Percentiles rank a stretch among this genome's conserved stretches.
Conservation (phyloP, 108 stramenopile species). For the Nitzschia palea region DNA sequence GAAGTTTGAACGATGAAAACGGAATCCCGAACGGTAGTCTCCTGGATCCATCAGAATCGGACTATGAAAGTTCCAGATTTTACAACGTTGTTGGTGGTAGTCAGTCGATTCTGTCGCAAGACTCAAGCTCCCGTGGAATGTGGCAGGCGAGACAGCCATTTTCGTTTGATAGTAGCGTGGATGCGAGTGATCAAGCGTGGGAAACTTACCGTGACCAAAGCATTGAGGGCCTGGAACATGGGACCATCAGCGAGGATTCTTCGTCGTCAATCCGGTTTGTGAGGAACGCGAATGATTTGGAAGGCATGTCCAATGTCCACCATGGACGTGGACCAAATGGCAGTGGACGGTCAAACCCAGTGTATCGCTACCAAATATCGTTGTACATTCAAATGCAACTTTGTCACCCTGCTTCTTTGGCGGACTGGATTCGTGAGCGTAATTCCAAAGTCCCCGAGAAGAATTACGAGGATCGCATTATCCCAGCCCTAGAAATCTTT, state of each 20-base stretch:
- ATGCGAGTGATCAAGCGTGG: background rate
- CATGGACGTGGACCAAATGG: background rate
- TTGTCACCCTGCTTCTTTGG: conserved; percentile 78
- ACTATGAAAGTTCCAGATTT: background rate
- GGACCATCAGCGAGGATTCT: conserved; percentile 11
- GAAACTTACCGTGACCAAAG: conserved; percentile 7
- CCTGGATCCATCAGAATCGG: background rate
- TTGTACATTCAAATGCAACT: conserved; percentile 95
- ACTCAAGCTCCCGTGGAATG: background rate
- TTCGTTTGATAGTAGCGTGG: conserved; percentile 20
- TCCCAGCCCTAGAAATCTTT: conserved; percentile 57
- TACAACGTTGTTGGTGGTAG: background rate
- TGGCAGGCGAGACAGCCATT: conserved; percentile 9
- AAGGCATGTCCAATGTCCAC: background rate
- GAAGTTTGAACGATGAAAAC: background rate
- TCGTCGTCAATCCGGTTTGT: background rate
- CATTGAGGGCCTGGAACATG: background rate
- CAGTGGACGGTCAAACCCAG: conserved; percentile 1
- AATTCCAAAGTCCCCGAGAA: conserved; percentile 48
- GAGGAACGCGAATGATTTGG: background rate
- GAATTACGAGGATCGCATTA: conserved; percentile 42
- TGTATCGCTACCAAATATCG: conserved; percentile 81
- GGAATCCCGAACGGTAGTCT: background rate
- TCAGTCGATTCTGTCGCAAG: background rate
- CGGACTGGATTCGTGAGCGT: conserved; percentile 84